Conservation (phyloP, 2,329 filamentous ascomycete species). For the Bipolaris gigantea region DNA sequence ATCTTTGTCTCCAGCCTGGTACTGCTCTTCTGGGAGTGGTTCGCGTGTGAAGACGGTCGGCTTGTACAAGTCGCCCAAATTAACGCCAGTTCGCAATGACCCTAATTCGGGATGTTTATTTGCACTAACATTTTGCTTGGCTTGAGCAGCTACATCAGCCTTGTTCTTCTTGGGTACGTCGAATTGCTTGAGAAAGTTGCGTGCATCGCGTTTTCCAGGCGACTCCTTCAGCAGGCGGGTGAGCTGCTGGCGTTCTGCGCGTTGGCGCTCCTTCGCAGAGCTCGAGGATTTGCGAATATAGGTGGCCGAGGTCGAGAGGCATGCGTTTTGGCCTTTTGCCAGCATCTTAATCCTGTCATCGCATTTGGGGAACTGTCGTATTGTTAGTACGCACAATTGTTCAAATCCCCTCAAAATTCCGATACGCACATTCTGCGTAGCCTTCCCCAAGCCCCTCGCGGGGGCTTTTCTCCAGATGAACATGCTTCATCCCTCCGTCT, state of each 20-base stretch:
- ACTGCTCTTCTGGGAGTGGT: constrained; percentile 45
- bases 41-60: constrained; percentile 62
- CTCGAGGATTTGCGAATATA: constrained; percentile 29
- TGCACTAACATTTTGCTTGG: constrained; percentile 21
- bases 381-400: constrained; percentile 13
- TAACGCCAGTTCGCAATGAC: constrained; percentile 56
- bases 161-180: constrained; percentile 45
- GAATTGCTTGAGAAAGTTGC: constrained; percentile 87
- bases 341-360: constrained; percentile 22
- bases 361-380: constrained; percentile 22
- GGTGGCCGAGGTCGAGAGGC: constrained; percentile 18
- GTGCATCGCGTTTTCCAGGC: constrained; percentile 89
- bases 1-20: constrained; percentile 21
- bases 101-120: constrained; percentile 36
- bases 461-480: constrained; percentile 41
- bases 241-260: constrained; percentile 43
- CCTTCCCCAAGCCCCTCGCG: constrained; percentile 37
- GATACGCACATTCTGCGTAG: constrained; percentile 25
- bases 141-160: constrained; percentile 8
- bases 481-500: constrained; percentile 44
- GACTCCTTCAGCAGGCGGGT: constrained; percentile 73
- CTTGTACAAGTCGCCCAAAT: constrained; percentile 63
- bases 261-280: constrained; percentile 41
- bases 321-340: constrained; percentile 3
- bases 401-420: constrained; percentile 1